These are phyloP conservation scores for Dictyostelium brefeldianum DNA, from an alignment of 78 protist genomes.

Conservation along the genomic window DNA sequence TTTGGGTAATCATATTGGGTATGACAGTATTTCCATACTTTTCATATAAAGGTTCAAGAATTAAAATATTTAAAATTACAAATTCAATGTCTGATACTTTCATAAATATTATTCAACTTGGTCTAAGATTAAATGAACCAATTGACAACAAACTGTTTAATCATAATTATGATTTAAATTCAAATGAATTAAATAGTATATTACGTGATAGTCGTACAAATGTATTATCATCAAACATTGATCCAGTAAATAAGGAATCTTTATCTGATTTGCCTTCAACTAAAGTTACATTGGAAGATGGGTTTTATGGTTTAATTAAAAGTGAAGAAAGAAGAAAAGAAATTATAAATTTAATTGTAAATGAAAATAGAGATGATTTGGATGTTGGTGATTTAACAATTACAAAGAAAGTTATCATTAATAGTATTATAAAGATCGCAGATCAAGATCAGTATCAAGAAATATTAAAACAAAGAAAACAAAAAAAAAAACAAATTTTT, in stretches of 20 bases:
- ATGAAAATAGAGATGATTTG: conserved; percentile 1
- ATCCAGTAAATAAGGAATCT: no score
- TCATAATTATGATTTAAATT: no score
- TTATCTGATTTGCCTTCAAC: no score
- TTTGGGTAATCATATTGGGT: conserved; percentile 44
- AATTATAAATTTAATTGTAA: not conserved
- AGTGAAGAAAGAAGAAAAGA: not conserved
- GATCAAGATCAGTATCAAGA: conserved; percentile 6
- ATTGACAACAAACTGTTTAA: not conserved
- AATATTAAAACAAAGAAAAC: not conserved
- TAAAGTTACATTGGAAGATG: not conserved
- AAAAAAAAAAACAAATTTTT: not conserved
- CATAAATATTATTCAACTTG: conserved; percentile 18
- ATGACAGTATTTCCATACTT: conserved; percentile 28
- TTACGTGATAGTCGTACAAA: not conserved
- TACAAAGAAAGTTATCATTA: not conserved
- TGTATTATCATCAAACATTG: no score
- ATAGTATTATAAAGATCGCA: not conserved
- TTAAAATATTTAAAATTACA: not conserved
- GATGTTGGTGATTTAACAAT: not conserved
- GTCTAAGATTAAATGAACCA: conserved; percentile 12
- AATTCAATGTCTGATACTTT: conserved; percentile 26
- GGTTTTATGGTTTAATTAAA: not conserved
- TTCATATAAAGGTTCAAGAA: conserved; percentile 22
- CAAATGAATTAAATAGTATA: not conserved